phyloP scores from a whole-genome alignment of 73 alveolate genomes.

The Paramecium sexaurelia region DNA sequence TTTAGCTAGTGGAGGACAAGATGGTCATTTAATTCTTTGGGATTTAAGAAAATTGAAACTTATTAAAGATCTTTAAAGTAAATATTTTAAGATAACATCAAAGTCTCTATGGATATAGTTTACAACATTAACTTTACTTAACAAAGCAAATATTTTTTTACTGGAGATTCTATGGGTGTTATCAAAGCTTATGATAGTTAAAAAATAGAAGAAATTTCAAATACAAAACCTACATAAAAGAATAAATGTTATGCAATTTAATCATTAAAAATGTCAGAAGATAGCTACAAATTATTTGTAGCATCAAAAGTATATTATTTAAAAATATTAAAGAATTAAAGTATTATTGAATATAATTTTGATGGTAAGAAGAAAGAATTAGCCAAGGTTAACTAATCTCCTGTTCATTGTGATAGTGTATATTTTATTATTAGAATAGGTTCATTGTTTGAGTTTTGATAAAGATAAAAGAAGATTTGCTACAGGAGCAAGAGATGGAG shows the following conservation, averaged over 20 bases:
- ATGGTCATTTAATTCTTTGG: conserved; percentile 50
- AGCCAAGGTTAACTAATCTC: neutral
- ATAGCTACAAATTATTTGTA: conserved; percentile 3
- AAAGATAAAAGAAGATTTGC: conserved; percentile 24
- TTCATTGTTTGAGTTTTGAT: neutral
- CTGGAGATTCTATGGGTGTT: conserved; percentile 48
- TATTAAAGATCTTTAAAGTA: conserved; percentile 31
- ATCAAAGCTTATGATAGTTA: conserved; percentile 53
- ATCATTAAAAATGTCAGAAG: neutral
- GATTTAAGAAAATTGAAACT: conserved; percentile 35
- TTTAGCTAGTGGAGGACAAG: conserved; percentile 56
- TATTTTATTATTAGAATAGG: neutral
- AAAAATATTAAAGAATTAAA: neutral
- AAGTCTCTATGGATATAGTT: conserved; percentile 43
- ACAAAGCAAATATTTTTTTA: conserved; percentile 18
- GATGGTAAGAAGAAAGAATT: neutral
- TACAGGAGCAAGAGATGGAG: conserved; percentile 45
- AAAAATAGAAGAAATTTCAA: neutral
- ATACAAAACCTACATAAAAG: neutral
- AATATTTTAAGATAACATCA: neutral
- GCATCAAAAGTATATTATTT: neutral
- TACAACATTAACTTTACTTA: neutral
- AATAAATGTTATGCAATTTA: conserved; percentile 3
- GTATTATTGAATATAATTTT: neutral
- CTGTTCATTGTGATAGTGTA: conserved; percentile 42